Evolutionary conservation across 2,329 filamentous ascomycete species (phyloP), one percentile per base, ranked within the genome.

Genomic region (Apiospora saccharicola): DNA sequence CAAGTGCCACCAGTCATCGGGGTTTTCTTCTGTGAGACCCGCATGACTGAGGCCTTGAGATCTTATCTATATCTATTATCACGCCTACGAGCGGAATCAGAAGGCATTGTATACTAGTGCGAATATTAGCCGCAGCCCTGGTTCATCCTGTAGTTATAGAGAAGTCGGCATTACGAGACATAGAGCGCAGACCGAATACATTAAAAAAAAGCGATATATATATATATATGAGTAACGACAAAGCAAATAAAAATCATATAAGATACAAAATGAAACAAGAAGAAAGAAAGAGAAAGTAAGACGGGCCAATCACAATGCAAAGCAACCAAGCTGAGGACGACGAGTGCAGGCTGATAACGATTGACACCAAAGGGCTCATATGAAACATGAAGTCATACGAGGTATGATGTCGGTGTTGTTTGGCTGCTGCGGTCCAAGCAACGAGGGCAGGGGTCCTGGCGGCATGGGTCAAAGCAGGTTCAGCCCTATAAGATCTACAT

Each of bases 91-190:
- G 67, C 67, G 67, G 44, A 49, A 69, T n/a, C 67, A 69, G 67
- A 64, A 64, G 67, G 26, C 34, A 69, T 69, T 69, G 67, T 69
- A 69, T 49, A 69, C 26, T 69, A 69, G 67, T 47, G 67, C 67
- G 67, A 49, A 30, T 41, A 30, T 22, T 22, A 49, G 44, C 67
- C 67, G 44, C 67, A 34, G 34, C 44, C 67, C 26, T 69, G 67
- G 67, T 69, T 49, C 47, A 64, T 14, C 34, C 57, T 64, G 57
- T 64, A 64, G 34, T 64, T 64, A 41, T 64, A 64, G 34, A 64
- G 34, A 41, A 41, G 57, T 4, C 57, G 57, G 57, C 57, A 64
- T 64, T 64, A 41, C 41, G 57, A 64, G 34, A 41, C 12, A n/a
- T 41, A 64, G 57, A n/a, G 57, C 57, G 57, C 57, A 41, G 12